Evolutionary conservation across 495 filamentous ascomycete species (phyloP), one percentile per base, ranked within the genome.

Genomic region (Ascodesmis nigricans): DNA sequence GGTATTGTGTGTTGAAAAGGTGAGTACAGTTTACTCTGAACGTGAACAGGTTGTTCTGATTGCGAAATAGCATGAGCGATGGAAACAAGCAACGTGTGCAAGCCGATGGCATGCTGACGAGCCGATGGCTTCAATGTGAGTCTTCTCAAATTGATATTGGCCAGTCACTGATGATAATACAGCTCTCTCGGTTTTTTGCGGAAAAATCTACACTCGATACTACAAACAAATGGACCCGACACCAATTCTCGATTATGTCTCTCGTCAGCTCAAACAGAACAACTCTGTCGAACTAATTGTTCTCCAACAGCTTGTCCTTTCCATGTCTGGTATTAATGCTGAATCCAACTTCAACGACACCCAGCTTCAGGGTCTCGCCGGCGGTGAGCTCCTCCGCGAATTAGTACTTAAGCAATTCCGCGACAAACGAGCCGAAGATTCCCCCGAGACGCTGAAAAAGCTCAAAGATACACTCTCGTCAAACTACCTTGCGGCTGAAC

Each of bases 291-390:
- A 92, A 46, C 62, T 95, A 2, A 74, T 91, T 33, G 72, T 99
- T 33, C 53, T 99, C 27, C 73, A 87, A 50, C 75, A 93, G 44
- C 58, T 95, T 24, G 76, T 91, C 29, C 71, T 65, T 20, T 78
- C 77, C 3, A 93, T 95, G 90, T 75, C 77, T 9, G 90, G 90
- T 21, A 78, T 99, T 23, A 71, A 82, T 15, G 71, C 82, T 0
- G 75, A 82, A 43, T 61, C 70, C 23, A 75, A 78, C 48, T 78
- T 90, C 41, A 93, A 77, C 22, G 87, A 99, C 35, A 57, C 66
- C 8, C 83, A 93, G 50, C 63, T 91, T 3, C 63, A 70, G 31
- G 79, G 76, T 9, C 76, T 99, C 67, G 75, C 78, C 9, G 81
- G 82, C 33, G 84, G 87, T 5, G 71, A 78, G 23, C 43, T 73